Evolutionary conservation across 2,329 filamentous ascomycete genomes (phyloP).

Genomic region (Tolypocladium capitatum): DNA sequence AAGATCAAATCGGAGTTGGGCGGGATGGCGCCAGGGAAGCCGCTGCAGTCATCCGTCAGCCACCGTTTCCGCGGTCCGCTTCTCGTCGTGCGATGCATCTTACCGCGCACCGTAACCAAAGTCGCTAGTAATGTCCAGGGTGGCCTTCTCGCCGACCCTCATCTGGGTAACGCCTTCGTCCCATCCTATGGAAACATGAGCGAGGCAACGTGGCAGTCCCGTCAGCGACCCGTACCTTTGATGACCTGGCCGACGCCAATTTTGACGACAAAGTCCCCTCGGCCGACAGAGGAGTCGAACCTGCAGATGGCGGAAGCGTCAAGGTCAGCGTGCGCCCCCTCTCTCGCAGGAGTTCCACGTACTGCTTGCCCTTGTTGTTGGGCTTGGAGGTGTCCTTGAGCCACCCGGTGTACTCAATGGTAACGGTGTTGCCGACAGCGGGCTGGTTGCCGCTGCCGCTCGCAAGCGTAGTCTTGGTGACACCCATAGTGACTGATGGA

Average conservation of each 20-base stretch:
- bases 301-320: conserved; percentile 28
- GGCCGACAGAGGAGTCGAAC: conserved; percentile 77
- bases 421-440: conserved; percentile 55
- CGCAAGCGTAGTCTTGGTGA: conserved; percentile 51
- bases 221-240: conserved; percentile 45
- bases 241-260: conserved; percentile 85
- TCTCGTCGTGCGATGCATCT: conserved; percentile 26
- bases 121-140: conserved; percentile 56
- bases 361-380: conserved; percentile 60
- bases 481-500: conserved; percentile 45
- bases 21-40: conserved; percentile 69
- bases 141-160: conserved; percentile 83
- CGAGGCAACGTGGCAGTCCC: conserved; percentile 1
- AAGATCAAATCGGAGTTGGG: conserved; percentile 65
- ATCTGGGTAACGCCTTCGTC: conserved; percentile 76
- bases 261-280: conserved; percentile 59
- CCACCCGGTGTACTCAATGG: conserved; percentile 85
- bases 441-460: conserved; percentile 53
- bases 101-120: conserved; percentile 8
- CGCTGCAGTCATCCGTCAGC: conserved; percentile 31
- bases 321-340: background rate
- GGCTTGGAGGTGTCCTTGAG: conserved; percentile 53
- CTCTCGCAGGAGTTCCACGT: conserved; percentile 19
- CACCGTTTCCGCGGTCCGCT: conserved; percentile 16
- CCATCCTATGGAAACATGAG: conserved; percentile 43